These are phyloP conservation scores for Schizosaccharomyces octosporus DNA, from an alignment of 805 yeast species.

Conservation along the genomic window DNA sequence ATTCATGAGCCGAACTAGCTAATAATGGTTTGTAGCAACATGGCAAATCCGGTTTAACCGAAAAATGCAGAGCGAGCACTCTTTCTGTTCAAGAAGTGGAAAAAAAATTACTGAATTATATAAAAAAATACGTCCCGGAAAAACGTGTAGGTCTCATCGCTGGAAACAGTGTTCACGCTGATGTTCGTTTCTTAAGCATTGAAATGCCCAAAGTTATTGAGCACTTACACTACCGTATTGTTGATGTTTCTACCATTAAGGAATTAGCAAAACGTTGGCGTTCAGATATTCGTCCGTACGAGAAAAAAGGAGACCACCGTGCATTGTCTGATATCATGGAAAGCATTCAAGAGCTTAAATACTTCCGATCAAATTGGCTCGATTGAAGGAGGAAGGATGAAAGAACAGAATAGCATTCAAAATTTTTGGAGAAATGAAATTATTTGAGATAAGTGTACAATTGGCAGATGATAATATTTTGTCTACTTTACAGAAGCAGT, in stretches of 20 bases:
- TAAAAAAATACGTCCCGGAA: conserved; percentile 28
- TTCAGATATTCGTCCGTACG: conserved; percentile 29
- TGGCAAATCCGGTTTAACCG: conserved; percentile 35
- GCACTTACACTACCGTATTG: conserved; percentile 44
- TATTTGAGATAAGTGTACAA: neutral
- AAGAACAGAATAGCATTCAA: neutral
- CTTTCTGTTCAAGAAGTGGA: conserved; percentile 40
- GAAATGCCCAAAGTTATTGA: conserved; percentile 55
- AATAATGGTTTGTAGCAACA: neutral
- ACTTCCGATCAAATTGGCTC: neutral
- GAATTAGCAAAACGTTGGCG: conserved; percentile 65
- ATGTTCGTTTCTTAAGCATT: conserved; percentile 53
- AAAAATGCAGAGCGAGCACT: conserved; percentile 32
- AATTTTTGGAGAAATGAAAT: no score
- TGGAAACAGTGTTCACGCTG: conserved; percentile 86
- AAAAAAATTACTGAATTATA: conserved; percentile 34
- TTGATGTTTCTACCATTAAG: conserved; percentile 72
- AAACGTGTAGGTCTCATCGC: conserved; percentile 46
- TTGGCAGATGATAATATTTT: neutral
- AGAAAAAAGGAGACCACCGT: conserved; percentile 51
- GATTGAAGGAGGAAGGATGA: neutral
- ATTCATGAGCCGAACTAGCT: neutral
- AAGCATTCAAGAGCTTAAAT: conserved; percentile 39
- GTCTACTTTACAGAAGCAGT: neutral
- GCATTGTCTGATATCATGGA: conserved; percentile 76